Evolutionary conservation across 2,329 filamentous ascomycete genomes (phyloP).

Genomic region (Nothopassalora personata): DNA sequence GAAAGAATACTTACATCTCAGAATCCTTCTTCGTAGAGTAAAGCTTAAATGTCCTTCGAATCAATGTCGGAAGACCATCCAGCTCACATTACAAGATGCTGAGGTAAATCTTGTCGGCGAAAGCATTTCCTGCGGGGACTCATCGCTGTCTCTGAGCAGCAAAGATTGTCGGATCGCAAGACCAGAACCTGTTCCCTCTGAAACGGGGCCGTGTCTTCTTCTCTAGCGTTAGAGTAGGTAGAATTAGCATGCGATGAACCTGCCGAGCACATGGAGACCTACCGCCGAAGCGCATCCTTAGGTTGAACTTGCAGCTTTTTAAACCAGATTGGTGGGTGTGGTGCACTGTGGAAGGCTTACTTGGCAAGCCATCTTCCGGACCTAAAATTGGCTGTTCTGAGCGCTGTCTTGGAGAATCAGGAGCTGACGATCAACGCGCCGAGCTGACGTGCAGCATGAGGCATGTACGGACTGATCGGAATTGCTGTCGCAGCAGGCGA

Average conservation of each 20-base stretch:
- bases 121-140: no score
- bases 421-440: neutral
- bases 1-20: neutral
- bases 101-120: neutral
- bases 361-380: neutral
- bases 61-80: neutral
- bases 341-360: neutral
- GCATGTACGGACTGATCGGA: neutral
- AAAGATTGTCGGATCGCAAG: no score
- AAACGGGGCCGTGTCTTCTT: neutral
- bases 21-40: neutral
- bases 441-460: neutral
- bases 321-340: neutral
- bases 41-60: neutral
- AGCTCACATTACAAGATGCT: neutral
- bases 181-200: no score
- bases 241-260: neutral
- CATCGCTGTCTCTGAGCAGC: no score
- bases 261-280: conserved; percentile 4
- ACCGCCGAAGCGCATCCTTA: neutral
- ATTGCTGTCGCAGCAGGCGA: neutral
- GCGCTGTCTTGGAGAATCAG: neutral
- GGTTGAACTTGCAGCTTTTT: neutral
- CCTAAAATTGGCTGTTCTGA: neutral
- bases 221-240: neutral